Evolutionary conservation across 2,329 filamentous ascomycete genomes (phyloP).

Genomic region (Pseudogymnoascus sp.): DNA sequence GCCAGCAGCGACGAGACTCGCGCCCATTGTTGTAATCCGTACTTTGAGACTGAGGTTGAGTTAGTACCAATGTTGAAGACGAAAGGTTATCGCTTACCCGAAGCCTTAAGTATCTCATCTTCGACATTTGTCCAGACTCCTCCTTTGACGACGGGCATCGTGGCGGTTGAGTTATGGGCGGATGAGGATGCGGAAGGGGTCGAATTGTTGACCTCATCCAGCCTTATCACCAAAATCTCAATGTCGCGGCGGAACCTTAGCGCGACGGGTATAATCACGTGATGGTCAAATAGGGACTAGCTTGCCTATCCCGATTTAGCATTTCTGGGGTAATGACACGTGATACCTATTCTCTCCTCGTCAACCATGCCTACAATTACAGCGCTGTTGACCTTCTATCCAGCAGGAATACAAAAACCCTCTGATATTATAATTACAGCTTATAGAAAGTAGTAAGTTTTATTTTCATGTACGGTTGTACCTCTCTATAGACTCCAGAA

Average conservation of each 20-base stretch:
- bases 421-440: background rate
- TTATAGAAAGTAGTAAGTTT: too few relatives aligned
- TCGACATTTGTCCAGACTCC: conserved; percentile 70
- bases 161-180: conserved; percentile 22
- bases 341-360: background rate
- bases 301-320: background rate
- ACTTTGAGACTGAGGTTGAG: conserved; percentile 68
- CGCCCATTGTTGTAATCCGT: conserved; percentile 95
- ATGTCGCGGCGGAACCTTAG: background rate
- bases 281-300: background rate
- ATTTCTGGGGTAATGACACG: background rate
- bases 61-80: background rate
- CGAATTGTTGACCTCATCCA: conserved; percentile 1
- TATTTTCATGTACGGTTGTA: background rate
- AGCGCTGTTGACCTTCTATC: background rate
- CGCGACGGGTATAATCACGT: background rate
- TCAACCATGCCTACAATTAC: background rate
- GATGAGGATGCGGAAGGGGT: background rate
- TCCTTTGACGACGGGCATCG: conserved; percentile 66
- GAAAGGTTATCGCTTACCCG: too few relatives aligned
- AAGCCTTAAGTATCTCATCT: conserved; percentile 91
- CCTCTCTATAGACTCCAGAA: background rate
- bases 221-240: conserved; percentile 6
- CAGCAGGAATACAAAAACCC: background rate
- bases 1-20: conserved; percentile 94